Evolutionary conservation across 2,329 filamentous ascomycete species (phyloP), one percentile per base, ranked within the genome.

Genomic region (Conoideocrella luteorostrata): DNA sequence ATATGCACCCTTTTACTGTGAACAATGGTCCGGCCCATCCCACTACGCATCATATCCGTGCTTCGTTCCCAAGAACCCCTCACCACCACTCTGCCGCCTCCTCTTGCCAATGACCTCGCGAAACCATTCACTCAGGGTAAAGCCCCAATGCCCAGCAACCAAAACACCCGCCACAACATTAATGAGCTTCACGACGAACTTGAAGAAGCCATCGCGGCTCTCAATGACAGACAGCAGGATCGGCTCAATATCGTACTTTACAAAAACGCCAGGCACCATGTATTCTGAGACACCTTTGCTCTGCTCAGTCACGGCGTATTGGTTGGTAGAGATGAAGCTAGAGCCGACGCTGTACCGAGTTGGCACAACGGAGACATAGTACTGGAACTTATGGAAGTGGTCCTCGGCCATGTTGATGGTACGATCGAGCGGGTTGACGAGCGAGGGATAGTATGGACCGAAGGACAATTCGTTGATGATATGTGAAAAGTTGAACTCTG

Each of bases 161-260:
- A 98, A 70, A 17, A 96, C 88, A 12, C 93, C 93, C 47, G 82
- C 87, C 10, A 96, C 74, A 15, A 97, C 85, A 65, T 98, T 98
- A 52, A 97, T 83, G 40, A 96, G 67, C 60, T 91, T 82, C 52
- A 97, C 76, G 35, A 90, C 48, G 54, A 98, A 79, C 20, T 77
- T 72, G 51, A 95, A 66, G 46, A 95, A 71, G 34, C 86, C 75
- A 45, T 84, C 82, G 58, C 89, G 80, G 57, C 82, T 80, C 69
- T 97, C 91, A 49, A 84, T 84, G 33, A 98, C 84, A 22, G 85
- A 83, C 42, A 98, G 72, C 62, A 93, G 70, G 56, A 98, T 90
- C 2, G 93, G 93, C 72, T 98, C 93, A 55, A 98, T 96, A 62
- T 97, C 91, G 68, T 95, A 98, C 70, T 97, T 98, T 77, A 98